Evolutionary conservation across 2,329 filamentous ascomycete genomes (phyloP).

Genomic region (Cytospora schulzeri): DNA sequence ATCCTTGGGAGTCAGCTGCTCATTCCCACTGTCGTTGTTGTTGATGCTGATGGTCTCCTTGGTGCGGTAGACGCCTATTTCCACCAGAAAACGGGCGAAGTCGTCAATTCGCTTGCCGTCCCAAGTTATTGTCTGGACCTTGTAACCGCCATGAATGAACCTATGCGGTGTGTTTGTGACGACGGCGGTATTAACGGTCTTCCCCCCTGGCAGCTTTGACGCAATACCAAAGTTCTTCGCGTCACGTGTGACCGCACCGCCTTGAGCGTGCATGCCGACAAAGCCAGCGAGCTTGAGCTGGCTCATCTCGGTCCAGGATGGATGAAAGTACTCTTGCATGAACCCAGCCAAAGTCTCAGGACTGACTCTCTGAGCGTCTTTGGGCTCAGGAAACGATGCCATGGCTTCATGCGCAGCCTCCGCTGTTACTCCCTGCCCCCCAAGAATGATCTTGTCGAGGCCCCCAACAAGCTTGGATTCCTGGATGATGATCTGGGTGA

Average conservation of each 20-base stretch:
- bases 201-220: conserved; percentile 6
- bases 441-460: conserved; percentile 28
- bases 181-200: conserved; percentile 24
- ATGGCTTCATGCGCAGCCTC: conserved; percentile 30
- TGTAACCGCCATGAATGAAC: conserved; percentile 32
- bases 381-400: conserved; percentile 25
- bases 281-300: conserved; percentile 27
- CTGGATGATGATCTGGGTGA: conserved; percentile 30
- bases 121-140: conserved; percentile 23
- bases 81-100: conserved; percentile 25
- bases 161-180: conserved; percentile 30
- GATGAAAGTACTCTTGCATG: conserved; percentile 3
- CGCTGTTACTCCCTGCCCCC: conserved; percentile 31
- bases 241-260: conserved; percentile 27
- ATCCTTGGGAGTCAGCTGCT: conserved; percentile 10
- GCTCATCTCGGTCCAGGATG: not conserved
- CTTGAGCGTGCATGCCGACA: conserved; percentile 29
- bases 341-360: conserved; percentile 4
- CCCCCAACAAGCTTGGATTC: conserved; percentile 27
- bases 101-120: conserved; percentile 30
- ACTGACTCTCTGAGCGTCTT: not conserved
- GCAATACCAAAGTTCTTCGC: conserved; percentile 25
- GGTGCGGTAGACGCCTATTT: conserved; percentile 20
- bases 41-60: not conserved
- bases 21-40: not conserved